These are phyloP conservation scores for Yamadazyma pseudoaaseri DNA, from an alignment of 1,139 yeast species.

Conservation along the genomic window DNA sequence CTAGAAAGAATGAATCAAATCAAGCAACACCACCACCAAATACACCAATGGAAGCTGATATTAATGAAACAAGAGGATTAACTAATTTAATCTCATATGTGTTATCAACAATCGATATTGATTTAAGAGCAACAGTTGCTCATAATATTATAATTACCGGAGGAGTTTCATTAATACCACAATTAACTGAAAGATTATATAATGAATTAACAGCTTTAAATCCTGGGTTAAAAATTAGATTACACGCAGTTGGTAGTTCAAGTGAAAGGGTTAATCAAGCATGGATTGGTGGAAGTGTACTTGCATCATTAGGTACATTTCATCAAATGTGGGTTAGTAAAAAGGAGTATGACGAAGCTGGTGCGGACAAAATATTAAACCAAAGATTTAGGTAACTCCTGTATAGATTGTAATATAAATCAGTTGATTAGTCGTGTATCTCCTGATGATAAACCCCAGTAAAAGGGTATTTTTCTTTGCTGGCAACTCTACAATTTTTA, in stretches of 20 bases:
- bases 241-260: conserved; percentile 84
- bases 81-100: conserved; percentile 71
- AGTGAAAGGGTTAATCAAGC: conserved; percentile 82
- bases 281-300: conserved; percentile 95
- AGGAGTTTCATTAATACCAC: conserved; percentile 83
- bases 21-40: conserved; percentile 41
- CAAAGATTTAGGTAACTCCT: conserved; percentile 64
- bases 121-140: conserved; percentile 84
- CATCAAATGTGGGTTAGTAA: conserved; percentile 97
- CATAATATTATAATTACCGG: conserved; percentile 93
- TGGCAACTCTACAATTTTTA: no score
- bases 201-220: conserved; percentile 69
- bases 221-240: conserved; percentile 90
- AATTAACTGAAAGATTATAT: conserved; percentile 77
- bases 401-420: not conserved
- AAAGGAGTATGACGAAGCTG: conserved; percentile 89
- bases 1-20: conserved; percentile 42
- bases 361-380: conserved; percentile 72
- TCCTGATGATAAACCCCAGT: conserved; percentile 1
- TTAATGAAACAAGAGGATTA: conserved; percentile 46
- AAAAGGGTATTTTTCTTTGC: not conserved
- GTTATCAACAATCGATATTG: conserved; percentile 76
- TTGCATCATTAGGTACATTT: conserved; percentile 91
- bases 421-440: conserved; percentile 1
- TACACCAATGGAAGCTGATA: conserved; percentile 7